Evolutionary conservation across 139 green algal species (phyloP).

Genomic region (Coelastrella sp.): DNA sequence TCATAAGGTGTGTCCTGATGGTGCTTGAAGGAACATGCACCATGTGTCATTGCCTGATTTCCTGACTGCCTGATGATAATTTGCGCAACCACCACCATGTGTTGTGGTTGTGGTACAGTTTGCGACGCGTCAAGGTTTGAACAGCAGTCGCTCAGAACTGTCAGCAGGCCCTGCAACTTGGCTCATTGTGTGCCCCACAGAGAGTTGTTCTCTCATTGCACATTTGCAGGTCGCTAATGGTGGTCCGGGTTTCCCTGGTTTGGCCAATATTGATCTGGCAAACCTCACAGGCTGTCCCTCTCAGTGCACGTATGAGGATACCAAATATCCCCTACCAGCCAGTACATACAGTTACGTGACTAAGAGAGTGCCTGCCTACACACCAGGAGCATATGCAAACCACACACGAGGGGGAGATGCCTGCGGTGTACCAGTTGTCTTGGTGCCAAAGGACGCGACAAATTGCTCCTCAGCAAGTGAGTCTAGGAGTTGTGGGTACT

Average conservation of each 20-base stretch:
- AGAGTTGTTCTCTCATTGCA: neutral
- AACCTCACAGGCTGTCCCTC: neutral
- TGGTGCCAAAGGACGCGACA: neutral
- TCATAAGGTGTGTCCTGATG: no score
- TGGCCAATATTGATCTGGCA: neutral
- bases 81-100: no score
- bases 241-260: neutral
- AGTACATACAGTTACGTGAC: neutral
- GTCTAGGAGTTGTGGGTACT: neutral
- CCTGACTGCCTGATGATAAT: no score
- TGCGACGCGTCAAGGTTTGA: no score
- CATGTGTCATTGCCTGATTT: no score
- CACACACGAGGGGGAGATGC: neutral
- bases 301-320: slow-evolving; percentile 1
- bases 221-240: neutral
- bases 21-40: no score
- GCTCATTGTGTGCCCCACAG: neutral
- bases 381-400: neutral
- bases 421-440: neutral
- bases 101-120: no score
- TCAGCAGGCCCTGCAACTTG: neutral
- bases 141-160: no score
- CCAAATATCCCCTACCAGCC: neutral
- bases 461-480: neutral
- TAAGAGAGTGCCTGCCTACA: neutral